Percentiles rank a stretch among this genome's conserved stretches.
Conservation (phyloP, 2,329 filamentous ascomycete genomes). For the Fusarium mangiferae region DNA sequence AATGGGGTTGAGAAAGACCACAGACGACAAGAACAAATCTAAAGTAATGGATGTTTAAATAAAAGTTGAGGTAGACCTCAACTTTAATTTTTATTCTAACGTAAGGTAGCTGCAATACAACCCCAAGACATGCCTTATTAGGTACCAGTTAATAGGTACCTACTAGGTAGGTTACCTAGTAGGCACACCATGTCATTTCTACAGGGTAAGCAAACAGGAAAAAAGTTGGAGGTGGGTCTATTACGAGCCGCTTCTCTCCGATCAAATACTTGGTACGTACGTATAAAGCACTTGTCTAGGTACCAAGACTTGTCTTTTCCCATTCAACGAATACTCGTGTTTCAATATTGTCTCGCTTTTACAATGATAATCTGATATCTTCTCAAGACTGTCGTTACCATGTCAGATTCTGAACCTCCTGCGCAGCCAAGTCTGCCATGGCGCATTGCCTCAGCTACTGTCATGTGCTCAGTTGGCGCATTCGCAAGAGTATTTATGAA, state of each 20-base stretch:
- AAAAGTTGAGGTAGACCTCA: neutral
- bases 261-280: neutral
- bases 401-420: conserved; percentile 41
- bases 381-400: neutral
- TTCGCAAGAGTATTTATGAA: conserved; percentile 80
- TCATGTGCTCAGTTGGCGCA: conserved; percentile 78
- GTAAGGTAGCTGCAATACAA: too few relatives aligned
- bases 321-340: neutral
- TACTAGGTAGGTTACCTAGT: neutral
- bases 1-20: neutral
- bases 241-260: conserved; percentile 23
- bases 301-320: neutral
- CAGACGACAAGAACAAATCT: neutral
- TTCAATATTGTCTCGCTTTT: neutral
- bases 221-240: conserved; percentile 33
- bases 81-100: neutral
- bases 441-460: conserved; percentile 77
- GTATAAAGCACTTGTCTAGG: conserved; percentile 10
- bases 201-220: conserved; percentile 14
- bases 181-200: neutral
- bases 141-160: too few relatives aligned
- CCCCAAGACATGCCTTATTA: neutral
- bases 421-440: conserved; percentile 70
- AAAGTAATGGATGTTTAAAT: neutral
- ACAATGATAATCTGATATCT: neutral